Conservation (phyloP, 1,284 basidiomycete species). For the Sanguinoderma infundibulare region DNA sequence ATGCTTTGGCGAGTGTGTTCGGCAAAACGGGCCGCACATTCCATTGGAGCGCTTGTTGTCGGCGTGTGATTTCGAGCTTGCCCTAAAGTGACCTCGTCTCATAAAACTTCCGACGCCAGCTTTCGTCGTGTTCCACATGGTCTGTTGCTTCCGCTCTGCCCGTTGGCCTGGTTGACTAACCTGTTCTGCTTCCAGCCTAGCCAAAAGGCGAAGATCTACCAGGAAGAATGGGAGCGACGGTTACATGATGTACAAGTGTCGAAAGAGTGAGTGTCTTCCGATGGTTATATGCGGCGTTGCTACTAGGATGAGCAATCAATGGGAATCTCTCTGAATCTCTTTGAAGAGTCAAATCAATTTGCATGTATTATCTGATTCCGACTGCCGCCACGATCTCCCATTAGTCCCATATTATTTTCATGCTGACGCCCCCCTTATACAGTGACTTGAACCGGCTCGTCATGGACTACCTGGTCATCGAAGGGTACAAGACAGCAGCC, state of each 20-base stretch:
- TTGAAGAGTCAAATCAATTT: constrained; percentile 64
- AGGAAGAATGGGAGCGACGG: constrained; percentile 78
- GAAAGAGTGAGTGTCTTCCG: constrained; percentile 67
- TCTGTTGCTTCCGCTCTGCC: constrained; percentile 25
- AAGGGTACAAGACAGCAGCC: constrained; percentile 96
- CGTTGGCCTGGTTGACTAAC: background rate
- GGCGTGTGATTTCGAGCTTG: constrained; percentile 24
- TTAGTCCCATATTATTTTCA: background rate
- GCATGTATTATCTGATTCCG: constrained; percentile 83
- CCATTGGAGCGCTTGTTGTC: background rate
- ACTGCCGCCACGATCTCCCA: constrained; percentile 6
- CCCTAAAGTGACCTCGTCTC: constrained; percentile 33
- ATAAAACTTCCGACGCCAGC: constrained; percentile 33
- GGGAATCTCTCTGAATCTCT: constrained; percentile 88
- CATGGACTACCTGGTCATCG: constrained; percentile 98
- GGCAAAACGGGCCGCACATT: background rate
- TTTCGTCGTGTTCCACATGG: constrained; percentile 34
- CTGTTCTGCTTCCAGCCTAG: constrained; percentile 27
- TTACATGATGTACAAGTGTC: constrained; percentile 75
- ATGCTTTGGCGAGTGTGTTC: background rate
- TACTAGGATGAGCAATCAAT: constrained; percentile 65
- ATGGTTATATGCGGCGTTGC: constrained; percentile 16
- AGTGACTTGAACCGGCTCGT: constrained; percentile 96
- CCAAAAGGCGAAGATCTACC: constrained; percentile 58
- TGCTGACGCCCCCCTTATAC: constrained; percentile 10